Evolutionary conservation across 768 basidiomycete genomes (phyloP), one percentile per base, ranked within the genome.

Genomic region (Tricholoma furcatifolium): DNA sequence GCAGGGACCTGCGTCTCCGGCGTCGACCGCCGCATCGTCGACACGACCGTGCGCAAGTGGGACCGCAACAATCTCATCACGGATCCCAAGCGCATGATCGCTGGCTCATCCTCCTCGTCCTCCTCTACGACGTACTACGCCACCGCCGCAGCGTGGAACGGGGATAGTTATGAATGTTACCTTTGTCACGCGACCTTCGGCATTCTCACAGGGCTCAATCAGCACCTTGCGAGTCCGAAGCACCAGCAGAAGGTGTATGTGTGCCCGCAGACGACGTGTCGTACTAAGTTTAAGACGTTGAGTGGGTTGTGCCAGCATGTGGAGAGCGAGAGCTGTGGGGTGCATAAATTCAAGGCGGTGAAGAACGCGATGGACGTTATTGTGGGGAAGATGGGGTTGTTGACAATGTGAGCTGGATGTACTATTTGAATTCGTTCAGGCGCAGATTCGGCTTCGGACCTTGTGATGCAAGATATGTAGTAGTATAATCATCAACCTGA

Each of bases 291-390:
- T 60, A 55, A 47, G 6, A 76, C 81, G 12, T 72, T 88, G 30
- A 86, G 85, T 50, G 83, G 62, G 4, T 65, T 88, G 48, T 78
- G 77, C 41, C 80, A 83, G 67, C 85, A 88, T 63, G 74, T 88
- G 27, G 85, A 88, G 70, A 83, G 81, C 60, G 80, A 78, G 57
- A 67, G 56, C 21, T 88, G 87, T 63, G 81, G 80, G 0, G 77
- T 87, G 18, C 51, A 64, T 32, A 76, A 66, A 65, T 84, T 83
- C 62, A 70, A 53, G 59, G 60, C 56, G 1, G 77, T 80, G 20
- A 65, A 72, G 47, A 62, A 64, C 6, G 64, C 67, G 1, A 67
- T 84, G 69, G 65, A 77, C 23, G 31, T 51, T 0, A 39, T 82
- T 45, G 51, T 70, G 35, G 50, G 61, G 2, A 41, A 53, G 17